phyloP scores from a whole-genome alignment of 1,284 basidiomycete species.

The Microbotryum saponariae region DNA sequence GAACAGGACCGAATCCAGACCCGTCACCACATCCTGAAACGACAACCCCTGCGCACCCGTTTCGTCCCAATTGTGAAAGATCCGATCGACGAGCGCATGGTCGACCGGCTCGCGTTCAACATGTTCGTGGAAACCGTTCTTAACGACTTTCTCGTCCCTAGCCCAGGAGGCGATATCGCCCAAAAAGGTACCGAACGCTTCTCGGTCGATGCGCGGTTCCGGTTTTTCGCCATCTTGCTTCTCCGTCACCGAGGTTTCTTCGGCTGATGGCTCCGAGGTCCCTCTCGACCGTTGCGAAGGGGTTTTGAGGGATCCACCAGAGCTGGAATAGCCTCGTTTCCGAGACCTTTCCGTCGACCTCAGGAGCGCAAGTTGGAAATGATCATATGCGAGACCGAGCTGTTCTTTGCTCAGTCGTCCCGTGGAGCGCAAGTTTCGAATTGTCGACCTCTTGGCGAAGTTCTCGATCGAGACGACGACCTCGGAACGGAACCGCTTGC shows the following conservation, averaged over 20 bases:
- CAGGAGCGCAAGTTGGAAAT: constrained; percentile 47
- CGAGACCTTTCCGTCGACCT: constrained; percentile 28
- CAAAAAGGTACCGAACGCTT: constrained; percentile 82
- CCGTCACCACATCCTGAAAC: constrained; percentile 81
- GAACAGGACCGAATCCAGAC: constrained; percentile 85
- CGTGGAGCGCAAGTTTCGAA: constrained; percentile 77
- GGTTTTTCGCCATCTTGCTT: constrained; percentile 39
- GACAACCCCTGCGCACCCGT: constrained; percentile 71
- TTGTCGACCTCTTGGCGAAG: constrained; percentile 88
- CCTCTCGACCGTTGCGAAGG: neutral
- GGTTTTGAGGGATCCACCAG: neutral
- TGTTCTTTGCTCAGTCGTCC: constrained; percentile 83
- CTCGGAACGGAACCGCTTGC: constrained; percentile 77
- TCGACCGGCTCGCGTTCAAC: constrained; percentile 69
- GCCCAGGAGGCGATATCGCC: constrained; percentile 95
- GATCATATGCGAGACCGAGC: constrained; percentile 81
- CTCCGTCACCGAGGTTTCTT: constrained; percentile 13
- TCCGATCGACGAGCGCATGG: constrained; percentile 61
- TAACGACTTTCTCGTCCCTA: constrained; percentile 84
- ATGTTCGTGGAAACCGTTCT: constrained; percentile 77
- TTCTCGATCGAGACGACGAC: constrained; percentile 90
- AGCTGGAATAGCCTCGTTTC: neutral
- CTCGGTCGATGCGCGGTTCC: constrained; percentile 78
- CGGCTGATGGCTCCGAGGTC: neutral
- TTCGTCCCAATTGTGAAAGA: constrained; percentile 87